Evolutionary conservation across 768 basidiomycete genomes (phyloP).

Genomic region (Cystofilobasidium bisporidii): DNA sequence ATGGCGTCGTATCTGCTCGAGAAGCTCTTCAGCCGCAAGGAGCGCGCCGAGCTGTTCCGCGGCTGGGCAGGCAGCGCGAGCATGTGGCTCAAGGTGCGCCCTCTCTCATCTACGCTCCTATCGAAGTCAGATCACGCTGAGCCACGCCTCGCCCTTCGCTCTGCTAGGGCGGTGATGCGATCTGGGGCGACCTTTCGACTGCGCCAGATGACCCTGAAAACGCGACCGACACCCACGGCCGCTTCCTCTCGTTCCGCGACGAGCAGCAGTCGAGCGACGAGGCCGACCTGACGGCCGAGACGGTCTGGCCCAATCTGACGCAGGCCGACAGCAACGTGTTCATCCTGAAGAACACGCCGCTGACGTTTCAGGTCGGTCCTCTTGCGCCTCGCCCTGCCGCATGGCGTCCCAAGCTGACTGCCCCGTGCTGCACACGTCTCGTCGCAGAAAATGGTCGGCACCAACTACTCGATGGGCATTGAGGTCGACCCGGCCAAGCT

Average conservation of each 20-base stretch:
- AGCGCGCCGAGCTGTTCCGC: slow-evolving; percentile 79
- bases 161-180: slow-evolving; percentile 60
- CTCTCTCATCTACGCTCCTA: neutral
- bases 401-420: no score
- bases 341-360: slow-evolving; percentile 72
- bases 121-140: neutral
- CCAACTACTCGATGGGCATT: slow-evolving; percentile 81
- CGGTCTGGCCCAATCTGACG: slow-evolving; percentile 57
- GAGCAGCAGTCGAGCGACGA: slow-evolving; percentile 28
- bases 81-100: slow-evolving; percentile 51
- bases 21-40: slow-evolving; percentile 79
- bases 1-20: slow-evolving; percentile 41
- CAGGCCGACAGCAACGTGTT: slow-evolving; percentile 62
- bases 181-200: slow-evolving; percentile 67
- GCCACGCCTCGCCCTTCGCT: neutral
- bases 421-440: neutral
- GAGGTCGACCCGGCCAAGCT: slow-evolving; percentile 56
- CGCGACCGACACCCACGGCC: slow-evolving; percentile 55
- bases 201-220: slow-evolving; percentile 69
- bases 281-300: slow-evolving; percentile 28
- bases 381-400: neutral
- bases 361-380: slow-evolving; percentile 53
- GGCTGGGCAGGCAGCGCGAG: slow-evolving; percentile 92
- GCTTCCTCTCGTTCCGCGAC: slow-evolving; percentile 69
- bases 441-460: slow-evolving; percentile 53